Conservation (phyloP, 805 yeast species). For the Sporopachydermia quercuum region DNA sequence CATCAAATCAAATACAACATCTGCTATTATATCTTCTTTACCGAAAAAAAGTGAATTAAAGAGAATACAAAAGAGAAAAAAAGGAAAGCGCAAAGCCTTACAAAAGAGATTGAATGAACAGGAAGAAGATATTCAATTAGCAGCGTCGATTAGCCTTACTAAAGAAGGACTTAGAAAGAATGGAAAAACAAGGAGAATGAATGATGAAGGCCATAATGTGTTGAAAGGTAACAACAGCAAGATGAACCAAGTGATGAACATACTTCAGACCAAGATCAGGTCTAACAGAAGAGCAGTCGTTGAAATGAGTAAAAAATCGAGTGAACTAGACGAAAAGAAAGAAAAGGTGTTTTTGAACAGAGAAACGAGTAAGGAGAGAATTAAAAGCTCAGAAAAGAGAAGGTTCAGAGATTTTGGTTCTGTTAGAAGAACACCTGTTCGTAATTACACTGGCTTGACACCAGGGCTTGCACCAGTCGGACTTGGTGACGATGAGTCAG, state of each 20-base stretch:
- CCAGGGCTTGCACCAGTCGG: constrained; percentile 83
- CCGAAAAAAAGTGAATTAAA: not conserved
- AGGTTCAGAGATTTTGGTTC: not conserved
- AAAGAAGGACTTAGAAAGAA: not conserved
- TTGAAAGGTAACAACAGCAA: too few relatives aligned
- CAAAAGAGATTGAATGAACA: not conserved
- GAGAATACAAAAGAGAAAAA: not conserved
- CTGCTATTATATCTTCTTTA: not conserved
- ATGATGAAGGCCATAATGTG: too few relatives aligned
- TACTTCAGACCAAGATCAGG: not conserved
- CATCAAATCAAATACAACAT: constrained; percentile 10
- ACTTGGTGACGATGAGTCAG: constrained; percentile 31
- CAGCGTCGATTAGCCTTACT: not conserved
- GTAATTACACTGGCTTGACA: constrained; percentile 44
- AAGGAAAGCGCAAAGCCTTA: not conserved
- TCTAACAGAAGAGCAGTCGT: too few relatives aligned
- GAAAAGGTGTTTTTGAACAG: not conserved
- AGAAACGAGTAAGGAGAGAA: not conserved
- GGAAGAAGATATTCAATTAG: not conserved
- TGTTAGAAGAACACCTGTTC: not conserved
- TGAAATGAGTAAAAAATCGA: too few relatives aligned
- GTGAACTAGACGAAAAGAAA: not conserved
- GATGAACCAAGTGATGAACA: not conserved
- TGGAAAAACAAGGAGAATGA: not conserved
- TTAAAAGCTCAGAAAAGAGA: not conserved